Percentiles rank a stretch among this genome's conserved stretches.
These are phyloP conservation scores for Myriosclerotinia scirpicola DNA, from an alignment of 2,329 filamentous ascomycete genomes.

Conservation along the genomic window DNA sequence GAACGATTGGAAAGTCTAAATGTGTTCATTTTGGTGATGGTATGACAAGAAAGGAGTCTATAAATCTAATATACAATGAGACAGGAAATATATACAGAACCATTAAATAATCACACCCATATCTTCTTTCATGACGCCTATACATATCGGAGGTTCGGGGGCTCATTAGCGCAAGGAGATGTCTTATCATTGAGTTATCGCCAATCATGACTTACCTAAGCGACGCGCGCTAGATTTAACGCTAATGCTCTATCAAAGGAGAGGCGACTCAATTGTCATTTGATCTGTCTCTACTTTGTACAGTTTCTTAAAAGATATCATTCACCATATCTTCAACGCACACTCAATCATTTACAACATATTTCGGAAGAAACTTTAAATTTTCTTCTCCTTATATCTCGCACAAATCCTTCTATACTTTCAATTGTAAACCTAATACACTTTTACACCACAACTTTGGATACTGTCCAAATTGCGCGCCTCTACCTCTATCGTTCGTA, in stretches of 20 bases:
- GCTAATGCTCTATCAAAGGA: constrained; percentile 22
- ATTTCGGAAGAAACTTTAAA: neutral
- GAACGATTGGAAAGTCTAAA: constrained; percentile 27
- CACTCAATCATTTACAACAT: neutral
- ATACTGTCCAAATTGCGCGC: constrained; percentile 6
- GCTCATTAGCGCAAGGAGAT: neutral
- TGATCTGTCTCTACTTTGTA: constrained; percentile 2
- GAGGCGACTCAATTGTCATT: constrained; percentile 8
- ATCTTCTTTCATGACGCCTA: constrained; percentile 10
- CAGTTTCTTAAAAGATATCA: neutral
- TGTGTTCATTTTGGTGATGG: constrained; percentile 4
- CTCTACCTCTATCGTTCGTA: neutral
- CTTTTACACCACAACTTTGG: neutral
- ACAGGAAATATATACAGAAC: neutral
- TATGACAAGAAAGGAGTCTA: neutral
- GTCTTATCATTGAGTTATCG: constrained; percentile 11
- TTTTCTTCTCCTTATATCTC: neutral
- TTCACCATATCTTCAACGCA: neutral
- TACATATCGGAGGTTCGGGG: constrained; percentile 7
- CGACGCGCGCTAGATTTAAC: neutral
- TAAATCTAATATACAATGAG: constrained; percentile 1
- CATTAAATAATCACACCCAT: neutral
- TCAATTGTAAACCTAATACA: constrained; percentile 5
- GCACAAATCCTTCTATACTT: neutral
- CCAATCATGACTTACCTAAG: neutral